Evolutionary conservation across 2,329 filamentous ascomycete genomes (phyloP), one percentile per base, ranked within the genome.

Genomic region (Sordariomycetes sp.): DNA sequence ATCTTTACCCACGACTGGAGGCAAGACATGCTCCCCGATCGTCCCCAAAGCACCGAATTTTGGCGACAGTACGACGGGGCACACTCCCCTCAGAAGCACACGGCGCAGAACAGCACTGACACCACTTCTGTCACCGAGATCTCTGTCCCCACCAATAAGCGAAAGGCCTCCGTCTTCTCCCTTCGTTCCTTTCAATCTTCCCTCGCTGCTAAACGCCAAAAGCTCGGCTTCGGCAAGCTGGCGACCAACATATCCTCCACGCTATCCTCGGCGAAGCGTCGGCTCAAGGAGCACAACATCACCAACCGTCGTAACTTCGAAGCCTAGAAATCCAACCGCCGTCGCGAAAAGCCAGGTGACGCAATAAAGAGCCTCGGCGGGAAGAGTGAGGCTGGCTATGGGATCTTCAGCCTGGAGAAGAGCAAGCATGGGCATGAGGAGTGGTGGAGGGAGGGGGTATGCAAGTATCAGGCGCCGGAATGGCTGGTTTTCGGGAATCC

Each of bases 401-500:
- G 41, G 21, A 21, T 42, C 2, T 55, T 54, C 35, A 43, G 44
- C 4, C 32, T 49, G 18, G 47, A 55, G 14, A 38, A 41, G 24
- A 41, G 38, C 23, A 38, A 40, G 4, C 41, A 41, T 27, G 46
- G 45, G 10, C 41, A 47, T 21, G 42, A 53, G 21, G 48, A 51
- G 12, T 59, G 57, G 55, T 61, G 58, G 58, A 48, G 43, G 30
- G 54, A 55, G 7, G 55, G 54, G 4, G 49, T 54, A 4, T 46
- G 46, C 16, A 51, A 45, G 37, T 60, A 53, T 35, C 48, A 45
- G 14, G 51, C 50, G 10, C 53, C 53, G 5, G 37, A 44, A 16
- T 58, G 54, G 52, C 53, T 56, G 44, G 38, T 42, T 23, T 56
- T 58, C 42, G 41, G 40, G 15, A 21, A 34, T 26, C 37, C 30